phyloP scores from a whole-genome alignment of 2,329 filamentous ascomycete species.

The Exophiala sp. region DNA sequence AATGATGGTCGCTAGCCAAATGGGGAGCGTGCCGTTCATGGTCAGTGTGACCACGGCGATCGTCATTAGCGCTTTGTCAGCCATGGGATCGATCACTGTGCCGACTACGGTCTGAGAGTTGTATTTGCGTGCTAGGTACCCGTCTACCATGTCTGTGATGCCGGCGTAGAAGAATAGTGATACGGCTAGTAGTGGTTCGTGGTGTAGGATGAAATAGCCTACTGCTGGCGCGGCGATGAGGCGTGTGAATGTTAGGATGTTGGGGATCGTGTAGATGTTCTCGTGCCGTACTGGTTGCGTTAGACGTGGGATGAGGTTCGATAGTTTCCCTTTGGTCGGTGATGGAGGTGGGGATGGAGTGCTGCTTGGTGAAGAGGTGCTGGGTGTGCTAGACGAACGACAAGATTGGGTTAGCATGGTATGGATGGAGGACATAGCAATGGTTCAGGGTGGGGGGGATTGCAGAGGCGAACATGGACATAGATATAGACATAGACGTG shows the following conservation, averaged over 20 bases:
- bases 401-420: no score
- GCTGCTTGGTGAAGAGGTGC: not conserved
- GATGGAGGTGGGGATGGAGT: not conserved
- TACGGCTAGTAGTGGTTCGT: constrained; percentile 71
- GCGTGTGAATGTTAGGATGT: constrained; percentile 81
- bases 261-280: constrained; percentile 96
- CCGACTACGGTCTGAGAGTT: constrained; percentile 89
- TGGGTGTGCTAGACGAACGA: no score
- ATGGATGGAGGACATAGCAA: no score
- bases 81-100: constrained; percentile 92
- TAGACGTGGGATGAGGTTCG: constrained; percentile 30
- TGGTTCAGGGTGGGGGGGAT: no score
- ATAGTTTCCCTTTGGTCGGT: constrained; percentile 1
- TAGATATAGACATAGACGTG: no score
- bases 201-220: constrained; percentile 81
- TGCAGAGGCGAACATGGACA: no score
- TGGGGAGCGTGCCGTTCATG: constrained; percentile 76
- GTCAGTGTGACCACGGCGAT: constrained; percentile 80
- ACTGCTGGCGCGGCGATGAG: constrained; percentile 75
- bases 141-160: constrained; percentile 85
- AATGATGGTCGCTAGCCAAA: constrained; percentile 85
- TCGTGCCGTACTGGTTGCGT: constrained; percentile 52
- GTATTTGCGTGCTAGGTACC: constrained; percentile 85
- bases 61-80: constrained; percentile 94
- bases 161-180: constrained; percentile 88